phyloP scores from a whole-genome alignment of 768 basidiomycete genomes.

The Psilocybe subaeruginosa region DNA sequence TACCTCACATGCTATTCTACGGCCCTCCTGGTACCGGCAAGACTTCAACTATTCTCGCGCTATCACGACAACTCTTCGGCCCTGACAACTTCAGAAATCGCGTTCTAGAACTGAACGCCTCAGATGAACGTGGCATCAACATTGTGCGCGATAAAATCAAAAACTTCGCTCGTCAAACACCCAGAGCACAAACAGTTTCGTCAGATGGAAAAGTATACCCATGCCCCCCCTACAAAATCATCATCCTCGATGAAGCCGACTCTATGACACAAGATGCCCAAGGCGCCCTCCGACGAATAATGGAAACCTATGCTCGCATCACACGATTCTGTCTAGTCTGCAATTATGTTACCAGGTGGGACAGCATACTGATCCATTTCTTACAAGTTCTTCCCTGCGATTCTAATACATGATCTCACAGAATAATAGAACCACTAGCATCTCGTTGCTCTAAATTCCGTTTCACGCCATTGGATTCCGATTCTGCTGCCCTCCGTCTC shows the following conservation, averaged over 20 bases:
- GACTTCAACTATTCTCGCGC: constrained; percentile 85
- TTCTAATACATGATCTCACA: constrained; percentile 30
- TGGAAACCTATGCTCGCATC: constrained; percentile 98
- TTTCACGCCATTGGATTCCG: constrained; percentile 87
- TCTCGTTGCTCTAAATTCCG: constrained; percentile 99
- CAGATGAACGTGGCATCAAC: constrained; percentile 95
- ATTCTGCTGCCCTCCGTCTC: constrained; percentile 76
- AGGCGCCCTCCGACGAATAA: constrained; percentile 94
- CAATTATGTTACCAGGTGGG: constrained; percentile 97
- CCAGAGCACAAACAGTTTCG: constrained; percentile 72
- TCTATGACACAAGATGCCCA: constrained; percentile 99
- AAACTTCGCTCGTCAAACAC: constrained; percentile 92
- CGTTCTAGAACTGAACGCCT: constrained; percentile 97
- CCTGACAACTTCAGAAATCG: constrained; percentile 93
- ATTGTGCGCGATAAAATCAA: constrained; percentile 99
- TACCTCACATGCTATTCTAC: constrained; percentile 99
- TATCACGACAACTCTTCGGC: constrained; percentile 37
- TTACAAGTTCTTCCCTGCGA: neutral
- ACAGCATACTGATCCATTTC: neutral
- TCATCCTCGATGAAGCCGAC: constrained; percentile 98
- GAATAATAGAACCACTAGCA: constrained; percentile 97
- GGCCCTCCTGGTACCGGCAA: constrained; percentile 99
- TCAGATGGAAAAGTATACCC: constrained; percentile 87
- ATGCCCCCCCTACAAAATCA: constrained; percentile 97
- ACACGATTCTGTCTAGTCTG: constrained; percentile 98